These are phyloP conservation scores for Oryza glaberrima DNA, from an alignment of 176 grass and related monocot genomes.

Conservation along the genomic window DNA sequence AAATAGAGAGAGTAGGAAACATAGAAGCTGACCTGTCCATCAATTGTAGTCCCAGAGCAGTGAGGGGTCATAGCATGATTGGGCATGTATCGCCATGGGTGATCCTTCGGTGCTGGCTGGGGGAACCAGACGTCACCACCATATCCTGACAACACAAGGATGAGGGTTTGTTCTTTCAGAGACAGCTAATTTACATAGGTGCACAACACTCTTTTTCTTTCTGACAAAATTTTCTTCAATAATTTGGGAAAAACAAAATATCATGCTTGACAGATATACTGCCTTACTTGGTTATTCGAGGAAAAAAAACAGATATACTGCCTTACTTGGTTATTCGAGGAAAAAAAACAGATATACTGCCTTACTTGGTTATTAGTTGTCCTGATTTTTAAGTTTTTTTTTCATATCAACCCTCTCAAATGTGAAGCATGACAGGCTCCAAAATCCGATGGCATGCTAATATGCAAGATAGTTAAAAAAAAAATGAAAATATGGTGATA, in stretches of 20 bases:
- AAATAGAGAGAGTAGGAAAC: background rate
- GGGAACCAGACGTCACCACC: slow-evolving; percentile 92
- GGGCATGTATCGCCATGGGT: slow-evolving; percentile 86
- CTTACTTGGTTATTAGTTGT: background rate
- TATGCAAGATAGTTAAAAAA: background rate
- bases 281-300: background rate
- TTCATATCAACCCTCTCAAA: background rate
- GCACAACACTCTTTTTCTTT: background rate
- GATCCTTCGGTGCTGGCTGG: slow-evolving; percentile 77
- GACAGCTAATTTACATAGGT: background rate
- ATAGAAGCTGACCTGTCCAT: slow-evolving; percentile 53
- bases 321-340: background rate
- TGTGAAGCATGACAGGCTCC: background rate
- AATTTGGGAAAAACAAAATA: background rate
- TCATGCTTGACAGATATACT: background rate
- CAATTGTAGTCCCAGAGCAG: slow-evolving; percentile 78
- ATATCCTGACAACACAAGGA: slow-evolving; percentile 56
- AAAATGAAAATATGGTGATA: slow-evolving; percentile 16
- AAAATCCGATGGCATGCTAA: background rate
- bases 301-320: background rate
- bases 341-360: background rate
- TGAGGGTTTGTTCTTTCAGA: background rate
- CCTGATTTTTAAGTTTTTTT: background rate
- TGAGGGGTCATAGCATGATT: slow-evolving; percentile 96
- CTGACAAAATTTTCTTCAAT: background rate